phyloP scores from a whole-genome alignment of 2,329 filamentous ascomycete genomes.

The Hirsutella rhossiliensis region DNA sequence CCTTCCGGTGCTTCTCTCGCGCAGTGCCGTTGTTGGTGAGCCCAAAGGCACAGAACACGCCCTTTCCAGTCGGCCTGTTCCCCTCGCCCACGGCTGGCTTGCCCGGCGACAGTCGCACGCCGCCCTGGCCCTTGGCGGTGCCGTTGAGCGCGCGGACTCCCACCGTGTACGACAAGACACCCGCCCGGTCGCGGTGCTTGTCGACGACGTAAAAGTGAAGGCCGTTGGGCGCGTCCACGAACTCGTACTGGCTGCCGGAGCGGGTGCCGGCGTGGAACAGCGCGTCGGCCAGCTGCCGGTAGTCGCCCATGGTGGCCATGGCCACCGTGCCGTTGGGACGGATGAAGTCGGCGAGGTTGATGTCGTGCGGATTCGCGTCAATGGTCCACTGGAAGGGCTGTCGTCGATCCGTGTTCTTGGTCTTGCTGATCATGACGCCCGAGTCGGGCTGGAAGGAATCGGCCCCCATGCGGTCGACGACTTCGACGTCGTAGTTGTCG shows the following conservation, averaged over 20 bases:
- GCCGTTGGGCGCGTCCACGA: conserved; percentile 31
- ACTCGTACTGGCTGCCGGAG: conserved; percentile 36
- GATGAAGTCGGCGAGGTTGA: conserved; percentile 35
- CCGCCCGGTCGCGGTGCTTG: conserved; percentile 24
- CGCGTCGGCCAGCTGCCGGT: conserved; percentile 39
- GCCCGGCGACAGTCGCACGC: conserved; percentile 25
- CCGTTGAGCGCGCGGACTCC: conserved; percentile 31
- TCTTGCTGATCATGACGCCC: conserved; percentile 42
- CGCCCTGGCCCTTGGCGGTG: conserved; percentile 9
- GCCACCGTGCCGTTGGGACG: conserved; percentile 32
- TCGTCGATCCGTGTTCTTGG: conserved; percentile 26
- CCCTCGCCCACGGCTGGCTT: conserved; percentile 10
- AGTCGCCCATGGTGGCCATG: conserved; percentile 38
- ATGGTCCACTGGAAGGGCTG: conserved; percentile 42
- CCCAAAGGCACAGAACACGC: conserved; percentile 31
- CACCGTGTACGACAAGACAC: conserved; percentile 35
- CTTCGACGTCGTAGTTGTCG: conserved; percentile 39
- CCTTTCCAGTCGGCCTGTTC: conserved; percentile 16
- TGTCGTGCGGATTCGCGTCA: conserved; percentile 41
- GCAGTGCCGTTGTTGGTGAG: conserved; percentile 32
- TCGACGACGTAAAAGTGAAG: conserved; percentile 38
- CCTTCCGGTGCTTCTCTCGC: conserved; percentile 8
- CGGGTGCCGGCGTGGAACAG: conserved; percentile 41
- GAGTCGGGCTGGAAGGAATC: conserved; percentile 39
- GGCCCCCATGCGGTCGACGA: conserved; percentile 40